Percentiles rank a stretch among this genome's conserved stretches.
These are phyloP conservation scores for Suillus subluteus DNA, from an alignment of 768 basidiomycete genomes.

Conservation along the genomic window DNA sequence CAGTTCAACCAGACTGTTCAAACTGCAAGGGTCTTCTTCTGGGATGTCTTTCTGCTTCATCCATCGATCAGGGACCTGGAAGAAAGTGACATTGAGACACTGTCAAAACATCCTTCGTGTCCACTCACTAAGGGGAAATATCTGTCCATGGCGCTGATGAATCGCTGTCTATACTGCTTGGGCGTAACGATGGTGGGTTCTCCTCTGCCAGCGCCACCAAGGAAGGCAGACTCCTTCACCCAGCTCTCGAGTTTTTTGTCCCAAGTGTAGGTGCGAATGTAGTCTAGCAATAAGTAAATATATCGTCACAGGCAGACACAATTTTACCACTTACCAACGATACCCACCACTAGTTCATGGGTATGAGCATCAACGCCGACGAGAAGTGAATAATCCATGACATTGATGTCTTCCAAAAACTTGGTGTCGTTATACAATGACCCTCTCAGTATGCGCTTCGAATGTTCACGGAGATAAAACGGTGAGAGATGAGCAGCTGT, in stretches of 20 bases:
- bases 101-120: not conserved
- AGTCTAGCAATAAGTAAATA: constrained; percentile 54
- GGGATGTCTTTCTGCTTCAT: constrained; percentile 83
- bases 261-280: constrained; percentile 96
- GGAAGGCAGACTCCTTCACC: constrained; percentile 94
- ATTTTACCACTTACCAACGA: constrained; percentile 75
- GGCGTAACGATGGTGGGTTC: constrained; percentile 98
- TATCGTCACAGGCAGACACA: not conserved
- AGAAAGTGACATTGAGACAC: constrained; percentile 9
- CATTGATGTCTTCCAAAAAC: constrained; percentile 91
- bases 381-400: constrained; percentile 97
- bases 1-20: constrained; percentile 54
- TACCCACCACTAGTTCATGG: constrained; percentile 93
- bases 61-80: constrained; percentile 86
- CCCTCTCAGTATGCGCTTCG: constrained; percentile 88
- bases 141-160: constrained; percentile 86
- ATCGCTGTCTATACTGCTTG: constrained; percentile 89
- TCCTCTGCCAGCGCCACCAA: constrained; percentile 80
- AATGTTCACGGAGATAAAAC: constrained; percentile 95
- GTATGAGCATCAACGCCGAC: constrained; percentile 91
- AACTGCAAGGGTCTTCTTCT: constrained; percentile 67
- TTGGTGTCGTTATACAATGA: constrained; percentile 95
- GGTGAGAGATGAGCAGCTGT: constrained; percentile 84
- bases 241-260: constrained; percentile 98
- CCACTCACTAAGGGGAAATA: constrained; percentile 80